Evolutionary conservation across 176 grass and related monocot species (phyloP).

Genomic region (Aegilops tauschii): DNA sequence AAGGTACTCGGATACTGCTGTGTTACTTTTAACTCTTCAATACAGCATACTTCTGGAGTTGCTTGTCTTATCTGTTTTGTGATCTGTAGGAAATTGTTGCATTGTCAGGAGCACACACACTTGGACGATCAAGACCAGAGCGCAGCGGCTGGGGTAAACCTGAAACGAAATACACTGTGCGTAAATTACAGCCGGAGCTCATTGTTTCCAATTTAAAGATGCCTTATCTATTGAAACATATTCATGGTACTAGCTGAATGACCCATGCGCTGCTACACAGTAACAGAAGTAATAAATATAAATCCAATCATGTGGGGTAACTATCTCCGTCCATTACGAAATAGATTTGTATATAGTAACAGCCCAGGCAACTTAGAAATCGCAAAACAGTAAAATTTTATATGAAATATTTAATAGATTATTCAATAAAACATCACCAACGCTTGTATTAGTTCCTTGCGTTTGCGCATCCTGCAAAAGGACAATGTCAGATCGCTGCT

Average conservation of each 20-base stretch:
- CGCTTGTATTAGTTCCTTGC: background rate
- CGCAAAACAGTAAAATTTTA: background rate
- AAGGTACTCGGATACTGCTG: conserved; percentile 46
- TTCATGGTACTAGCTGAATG: background rate
- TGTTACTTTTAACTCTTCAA: conserved; percentile 9
- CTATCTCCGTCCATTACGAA: background rate
- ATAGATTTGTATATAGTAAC: background rate
- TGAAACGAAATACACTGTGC: conserved; percentile 94
- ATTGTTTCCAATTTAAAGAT: background rate
- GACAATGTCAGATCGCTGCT: background rate
- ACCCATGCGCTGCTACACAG: background rate
- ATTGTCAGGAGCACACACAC: conserved; percentile 95
- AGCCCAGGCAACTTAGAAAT: background rate
- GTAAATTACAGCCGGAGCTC: conserved; percentile 26
- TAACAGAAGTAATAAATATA: background rate
- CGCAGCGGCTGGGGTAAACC: conserved; percentile 96
- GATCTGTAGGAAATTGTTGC: conserved; percentile 82
- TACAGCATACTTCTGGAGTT: background rate
- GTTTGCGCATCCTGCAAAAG: background rate
- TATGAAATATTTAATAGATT: background rate
- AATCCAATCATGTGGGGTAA: background rate
- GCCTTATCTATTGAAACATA: background rate
- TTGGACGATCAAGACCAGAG: conserved; percentile 83
- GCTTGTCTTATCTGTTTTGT: conserved; percentile 6
- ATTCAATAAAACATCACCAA: background rate